Evolutionary conservation across 148 eudicot genomes (phyloP), one percentile per base, ranked within the genome.

Genomic region (Rhododendron williamsianum): DNA sequence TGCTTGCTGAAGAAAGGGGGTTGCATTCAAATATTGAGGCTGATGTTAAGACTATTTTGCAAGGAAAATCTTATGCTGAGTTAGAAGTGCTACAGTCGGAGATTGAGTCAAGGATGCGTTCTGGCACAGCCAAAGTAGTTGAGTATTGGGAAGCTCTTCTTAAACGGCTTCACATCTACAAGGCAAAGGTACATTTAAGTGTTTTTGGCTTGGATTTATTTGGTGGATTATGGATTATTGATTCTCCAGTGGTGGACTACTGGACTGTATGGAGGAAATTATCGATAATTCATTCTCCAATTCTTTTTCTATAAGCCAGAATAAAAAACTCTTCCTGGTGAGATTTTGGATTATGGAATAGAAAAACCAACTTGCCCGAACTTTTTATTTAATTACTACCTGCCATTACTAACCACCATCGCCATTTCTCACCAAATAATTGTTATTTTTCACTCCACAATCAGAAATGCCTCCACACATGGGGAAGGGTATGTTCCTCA

Each of bases 71-170:
- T 41, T 91, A 90, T 92, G 86, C 87, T 84, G 98, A 92, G 36
- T 84, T 97, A 73, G 96, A 93, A 82, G 91, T 86, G 54, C 82
- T 95, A 36, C 95, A 93, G 82, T 83, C 90, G 46, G 90, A 95
- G 87, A 97, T 95, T 78, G 99, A 97, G 91, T 93, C 98, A 25
- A 94, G 91, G 83, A 97, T 97, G 99, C 93, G 92, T 65, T 95
- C 99, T 83, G 99, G 99, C 76, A 92, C 89, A 43, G 98, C 99
- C 82, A 97, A 97, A 90, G 98, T 95, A 71, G 98, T 95, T 7
- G 99, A 97, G 87, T 97, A 90, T 84, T 97, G 99, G 99, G 99
- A 97, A 87, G 99, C 96, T 80, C 92, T 97, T 86, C 91, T 94
- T 78, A 97, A 97, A 87, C 94, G 98, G 67, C 95, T 97, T 85